Conservation (phyloP, 257 asterid genomes). For the Henckelia pumila region DNA sequence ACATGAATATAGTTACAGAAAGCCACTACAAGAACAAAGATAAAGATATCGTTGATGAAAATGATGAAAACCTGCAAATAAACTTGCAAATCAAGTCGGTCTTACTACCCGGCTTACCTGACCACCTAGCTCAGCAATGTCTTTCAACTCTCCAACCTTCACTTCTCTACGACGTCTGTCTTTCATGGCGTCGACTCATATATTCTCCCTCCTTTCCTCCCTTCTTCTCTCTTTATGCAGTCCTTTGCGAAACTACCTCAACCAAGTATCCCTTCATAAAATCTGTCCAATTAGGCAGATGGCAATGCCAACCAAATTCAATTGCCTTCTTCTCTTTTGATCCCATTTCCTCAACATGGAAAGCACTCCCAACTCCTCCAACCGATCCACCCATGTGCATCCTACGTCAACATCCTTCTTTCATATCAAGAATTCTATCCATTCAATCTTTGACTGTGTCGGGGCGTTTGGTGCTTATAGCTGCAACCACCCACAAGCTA, state of each 20-base stretch:
- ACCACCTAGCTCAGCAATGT: slow-evolving; percentile 59
- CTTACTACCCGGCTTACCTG: slow-evolving; percentile 62
- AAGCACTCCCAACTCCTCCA: slow-evolving; percentile 49
- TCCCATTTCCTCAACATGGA: slow-evolving; percentile 63
- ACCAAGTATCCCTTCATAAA: neutral
- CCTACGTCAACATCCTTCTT: slow-evolving; percentile 58
- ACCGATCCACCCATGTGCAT: slow-evolving; percentile 35
- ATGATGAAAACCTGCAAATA: slow-evolving; percentile 11
- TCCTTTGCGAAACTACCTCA: slow-evolving; percentile 32
- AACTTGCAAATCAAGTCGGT: slow-evolving; percentile 13
- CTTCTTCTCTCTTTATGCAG: slow-evolving; percentile 49
- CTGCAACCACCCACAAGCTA: slow-evolving; percentile 52
- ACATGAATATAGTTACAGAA: slow-evolving; percentile 23
- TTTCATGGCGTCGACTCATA: slow-evolving; percentile 65
- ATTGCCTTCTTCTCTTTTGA: slow-evolving; percentile 48
- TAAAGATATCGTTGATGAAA: slow-evolving; percentile 16
- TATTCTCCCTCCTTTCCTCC: slow-evolving; percentile 61
- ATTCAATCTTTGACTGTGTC: slow-evolving; percentile 53
- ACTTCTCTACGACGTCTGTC: slow-evolving; percentile 47
- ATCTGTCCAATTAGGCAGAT: neutral
- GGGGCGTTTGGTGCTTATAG: slow-evolving; percentile 37
- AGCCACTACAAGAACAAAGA: slow-evolving; percentile 30
- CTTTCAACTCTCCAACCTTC: slow-evolving; percentile 51
- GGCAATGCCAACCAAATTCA: slow-evolving; percentile 26
- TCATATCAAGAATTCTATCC: slow-evolving; percentile 59